Base-by-base conservation (phyloP, 2,329 filamentous ascomycete genomes). In the Pseudogymnoascus sp. region DNA sequence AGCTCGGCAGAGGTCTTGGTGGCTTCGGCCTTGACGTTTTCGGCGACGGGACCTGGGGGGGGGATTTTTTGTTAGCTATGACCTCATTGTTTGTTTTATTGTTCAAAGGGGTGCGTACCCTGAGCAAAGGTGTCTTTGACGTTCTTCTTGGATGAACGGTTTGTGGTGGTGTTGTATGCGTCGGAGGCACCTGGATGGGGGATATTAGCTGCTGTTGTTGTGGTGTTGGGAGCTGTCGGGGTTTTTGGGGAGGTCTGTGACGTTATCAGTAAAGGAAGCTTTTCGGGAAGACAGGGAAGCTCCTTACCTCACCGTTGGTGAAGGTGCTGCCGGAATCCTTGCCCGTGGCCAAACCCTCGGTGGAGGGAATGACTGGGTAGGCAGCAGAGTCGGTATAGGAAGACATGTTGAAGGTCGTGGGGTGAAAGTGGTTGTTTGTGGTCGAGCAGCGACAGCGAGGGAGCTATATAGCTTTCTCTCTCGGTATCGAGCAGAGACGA, bases 1-100 rank as follows among this genome's bases (percentile, higher is more conserved):
- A 86, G 76, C 76, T 87, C 84, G 68, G 73, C 72, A 63, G 78
- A 74, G 63, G 83, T 82, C 78, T 84, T 85, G 64, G 78, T 77
- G 63, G 76, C 73, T 72, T 86, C 38, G 67, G 83, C 78, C 75
- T 81, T 82, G 71, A 84, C 79, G 70, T 82, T 85, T 71, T 83
- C 79, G 66, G 82, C 83, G 68, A 86, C 78, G 38, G 84, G 83
- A 67, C 83, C 84, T 86, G 68, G 38, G 60, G 65, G 21, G 42
- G 21, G 33, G 65, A 60, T 46, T 37, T 61, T 66, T 21, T 17
- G 66, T 66, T 63, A 69, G 64, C 38, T 64, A 29, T 46, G 59
- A 63, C 64, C 60, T 62, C 53, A 37, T 38, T 35, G 35, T 40
- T 60, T 35, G 23, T 29, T 61, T 35, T 38, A 21, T 37, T 46